phyloP scores from a whole-genome alignment of 352 stramenopile genomes.

The Phytophthora meadii region DNA sequence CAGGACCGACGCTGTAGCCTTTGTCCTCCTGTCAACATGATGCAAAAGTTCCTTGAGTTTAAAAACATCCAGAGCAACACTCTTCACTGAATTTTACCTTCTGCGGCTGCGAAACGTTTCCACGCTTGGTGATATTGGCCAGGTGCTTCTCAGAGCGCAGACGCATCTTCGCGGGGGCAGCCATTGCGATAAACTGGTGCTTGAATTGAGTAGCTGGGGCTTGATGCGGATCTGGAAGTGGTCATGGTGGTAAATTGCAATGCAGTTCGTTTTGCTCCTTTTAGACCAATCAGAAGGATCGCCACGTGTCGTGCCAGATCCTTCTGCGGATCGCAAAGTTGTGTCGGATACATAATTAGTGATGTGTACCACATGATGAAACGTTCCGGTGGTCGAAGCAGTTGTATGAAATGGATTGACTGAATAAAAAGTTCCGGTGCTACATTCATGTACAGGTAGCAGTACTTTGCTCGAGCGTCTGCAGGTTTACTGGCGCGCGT shows the following conservation, averaged over 20 bases:
- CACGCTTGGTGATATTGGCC: slow-evolving; percentile 90
- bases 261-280: neutral
- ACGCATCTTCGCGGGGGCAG: slow-evolving; percentile 83
- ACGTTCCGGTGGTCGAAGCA: slow-evolving; percentile 18
- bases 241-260: neutral
- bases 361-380: slow-evolving; percentile 13
- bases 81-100: slow-evolving; percentile 54
- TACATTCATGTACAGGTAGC: slow-evolving; percentile 12
- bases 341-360: slow-evolving; percentile 2
- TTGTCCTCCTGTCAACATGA: slow-evolving; percentile 58
- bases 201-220: neutral
- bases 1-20: slow-evolving; percentile 76
- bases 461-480: slow-evolving; percentile 3
- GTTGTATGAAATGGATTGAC: slow-evolving; percentile 15
- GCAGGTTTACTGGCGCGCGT: slow-evolving; percentile 54
- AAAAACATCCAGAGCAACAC: neutral
- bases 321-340: slow-evolving; percentile 5
- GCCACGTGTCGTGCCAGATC: slow-evolving; percentile 23
- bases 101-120: slow-evolving; percentile 74
- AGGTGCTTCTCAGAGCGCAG: slow-evolving; percentile 89
- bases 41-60: neutral
- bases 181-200: slow-evolving; percentile 23
- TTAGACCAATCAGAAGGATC: slow-evolving; percentile 18
- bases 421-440: slow-evolving; percentile 20
- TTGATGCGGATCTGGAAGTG: slow-evolving; percentile 37